Evolutionary conservation across 176 grass and related monocot genomes (phyloP), one percentile per base, ranked within the genome.

Genomic region (Avena eriantha): DNA sequence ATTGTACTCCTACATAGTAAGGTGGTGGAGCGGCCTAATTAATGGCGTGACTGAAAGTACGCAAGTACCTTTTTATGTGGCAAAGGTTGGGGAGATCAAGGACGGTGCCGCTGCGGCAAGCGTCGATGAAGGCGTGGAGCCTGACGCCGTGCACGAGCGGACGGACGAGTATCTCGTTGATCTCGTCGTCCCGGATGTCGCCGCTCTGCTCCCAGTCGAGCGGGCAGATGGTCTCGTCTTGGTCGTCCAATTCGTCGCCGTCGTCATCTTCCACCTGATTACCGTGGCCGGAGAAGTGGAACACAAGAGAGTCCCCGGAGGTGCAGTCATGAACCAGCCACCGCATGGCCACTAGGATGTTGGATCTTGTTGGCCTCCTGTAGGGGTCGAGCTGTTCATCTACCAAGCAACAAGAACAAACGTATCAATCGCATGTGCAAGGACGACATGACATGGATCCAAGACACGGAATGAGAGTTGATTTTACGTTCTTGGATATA

Each of bases 241-340:
- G 84, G 8, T 93, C 96, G 83, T 98, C 96, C 78, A 84, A 11
- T 88, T 98, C 96, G 65, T 98, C 88, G 61, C 92, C 90, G 64
- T 83, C 90, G 1, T 70, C 69, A 86, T 94, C 96, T 68, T 73
- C 49, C n/a, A 86, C 90, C 92, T 98, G 96, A 14, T 63, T 76
- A 1, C 92, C 96, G 15, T 92, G 79, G 11, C 96, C 96, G 12
- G 96, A 95, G 93, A 92, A 98, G 55, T 95, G 96, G 83, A 98
- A 98, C 88, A 98, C 90, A 79, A 98, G 90, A 0, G 96, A 98
- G 81, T 98, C 93, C 0, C 96, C 93, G 18, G 80, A 87, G 79
- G 82, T 59, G 88, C 93, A 94, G 0, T 86, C 93, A 34, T 79
- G 80, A 50, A 98, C 90, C 74, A 98, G 91, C 96, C 96, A 98